Evolutionary conservation across 805 yeast species (phyloP).

Genomic region (Alloascoidea hylecoeti): DNA sequence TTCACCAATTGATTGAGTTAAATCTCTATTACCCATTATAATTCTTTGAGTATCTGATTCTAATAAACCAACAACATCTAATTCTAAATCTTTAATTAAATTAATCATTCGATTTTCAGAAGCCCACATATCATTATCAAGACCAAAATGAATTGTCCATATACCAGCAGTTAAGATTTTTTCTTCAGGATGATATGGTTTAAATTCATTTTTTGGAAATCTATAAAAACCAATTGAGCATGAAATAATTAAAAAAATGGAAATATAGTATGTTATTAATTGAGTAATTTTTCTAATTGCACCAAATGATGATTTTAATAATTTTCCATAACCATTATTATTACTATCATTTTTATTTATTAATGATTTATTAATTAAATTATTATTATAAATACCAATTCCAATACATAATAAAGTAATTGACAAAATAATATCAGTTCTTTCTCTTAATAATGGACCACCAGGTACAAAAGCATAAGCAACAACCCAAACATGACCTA

Average conservation of each 20-base stretch:
- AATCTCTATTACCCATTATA: constrained; percentile 90
- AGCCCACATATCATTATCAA: constrained; percentile 98
- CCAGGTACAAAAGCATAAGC: constrained; percentile 98
- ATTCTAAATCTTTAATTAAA: constrained; percentile 69
- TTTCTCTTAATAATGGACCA: constrained; percentile 77
- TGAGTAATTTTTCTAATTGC: not conserved
- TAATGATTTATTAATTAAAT: constrained; percentile 5
- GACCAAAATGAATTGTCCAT: constrained; percentile 96
- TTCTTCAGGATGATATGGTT: constrained; percentile 50
- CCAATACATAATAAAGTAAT: constrained; percentile 38
- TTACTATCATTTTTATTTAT: not conserved
- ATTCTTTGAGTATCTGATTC: constrained; percentile 92
- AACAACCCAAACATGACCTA: constrained; percentile 92
- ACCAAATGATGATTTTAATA: not conserved
- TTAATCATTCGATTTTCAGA: constrained; percentile 82
- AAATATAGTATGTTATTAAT: constrained; percentile 7
- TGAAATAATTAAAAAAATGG: constrained; percentile 28
- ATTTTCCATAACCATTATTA: not conserved
- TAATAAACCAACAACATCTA: constrained; percentile 81
- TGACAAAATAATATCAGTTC: constrained; percentile 64
- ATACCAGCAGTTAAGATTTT: constrained; percentile 84
- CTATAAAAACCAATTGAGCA: constrained; percentile 40
- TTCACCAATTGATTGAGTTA: constrained; percentile 83
- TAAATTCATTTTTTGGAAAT: constrained; percentile 44
- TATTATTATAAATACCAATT: constrained; percentile 27